Base-by-base conservation (phyloP, 805 yeast genomes). In the Tetrapisispora taiwanensis region DNA sequence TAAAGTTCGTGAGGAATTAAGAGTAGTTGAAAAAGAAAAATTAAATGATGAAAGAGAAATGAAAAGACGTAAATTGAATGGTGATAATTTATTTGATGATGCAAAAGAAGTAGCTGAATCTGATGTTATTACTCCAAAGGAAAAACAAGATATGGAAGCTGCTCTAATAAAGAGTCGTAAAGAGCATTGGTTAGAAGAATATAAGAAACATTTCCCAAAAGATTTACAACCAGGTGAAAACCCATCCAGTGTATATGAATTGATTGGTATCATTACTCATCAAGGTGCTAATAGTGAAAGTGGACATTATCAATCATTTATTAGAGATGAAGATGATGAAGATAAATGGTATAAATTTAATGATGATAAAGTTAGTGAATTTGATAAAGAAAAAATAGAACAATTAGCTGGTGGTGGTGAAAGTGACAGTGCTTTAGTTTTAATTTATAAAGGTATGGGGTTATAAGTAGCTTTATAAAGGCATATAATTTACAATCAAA, bases 381-480 rank as follows among this genome's bases (percentile, higher is more conserved):
- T 89, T n/a, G 78, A 73, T 49, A 83, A 78, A 58, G 92, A 88
- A 42, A 86, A 78, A 59, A 79, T 92, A 48, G 95, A 88, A 62
- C 65, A 75, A 45, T 72, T 92, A 52, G 84, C 97, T 5, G 99
- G 98, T 36, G 99, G 99, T 46, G 97, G 97, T 46, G 98, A 94
- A 68, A 79, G 95, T 54, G 99, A 92, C 65, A 80, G 92, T 56
- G 99, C 98, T 2, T 75, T 92, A 63, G 81, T 92, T 45, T 72
- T 90, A 52, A 67, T 92, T 44, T 92, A 92, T 70, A 82, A 81
- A 60, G 94, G 87, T 7, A 76, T 82, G 51, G 95, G 90, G 17
- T 67, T 82, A 52, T 73, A 66, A 36, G 13, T 24, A 13, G 8
- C 10, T 35, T 20, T 35, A 7, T 22, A 20, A n/a, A n/a, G n/a